phyloP scores from a whole-genome alignment of 176 grass and related monocot genomes.

The Musa troglodytarum region DNA sequence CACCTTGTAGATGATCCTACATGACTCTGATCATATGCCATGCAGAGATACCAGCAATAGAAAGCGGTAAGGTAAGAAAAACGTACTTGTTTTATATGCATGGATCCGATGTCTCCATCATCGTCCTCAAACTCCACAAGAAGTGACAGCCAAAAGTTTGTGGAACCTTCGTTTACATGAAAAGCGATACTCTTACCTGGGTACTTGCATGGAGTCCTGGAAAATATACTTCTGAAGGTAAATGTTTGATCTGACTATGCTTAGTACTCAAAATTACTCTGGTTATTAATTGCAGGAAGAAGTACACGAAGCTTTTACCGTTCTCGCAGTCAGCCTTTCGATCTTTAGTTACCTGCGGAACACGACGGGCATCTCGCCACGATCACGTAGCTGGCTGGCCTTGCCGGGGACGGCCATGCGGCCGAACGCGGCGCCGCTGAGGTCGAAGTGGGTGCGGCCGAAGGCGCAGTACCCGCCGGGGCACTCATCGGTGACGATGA shows the following conservation, averaged over 20 bases:
- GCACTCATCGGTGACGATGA: slow-evolving; percentile 95
- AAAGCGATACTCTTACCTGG: slow-evolving; percentile 77
- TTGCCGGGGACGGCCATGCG: slow-evolving; percentile 67
- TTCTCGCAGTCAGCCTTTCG: too few relatives aligned
- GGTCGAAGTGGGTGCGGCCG: slow-evolving; percentile 81
- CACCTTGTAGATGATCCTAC: too few relatives aligned
- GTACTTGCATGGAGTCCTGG: slow-evolving; percentile 87
- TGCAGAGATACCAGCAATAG: background rate
- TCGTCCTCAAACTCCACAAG: slow-evolving; percentile 91
- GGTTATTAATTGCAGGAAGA: too few relatives aligned
- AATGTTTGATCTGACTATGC: too few relatives aligned
- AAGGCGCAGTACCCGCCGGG: slow-evolving; percentile 64
- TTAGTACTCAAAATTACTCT: too few relatives aligned
- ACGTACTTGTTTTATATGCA: slow-evolving; percentile 86
- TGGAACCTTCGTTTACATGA: slow-evolving; percentile 89
- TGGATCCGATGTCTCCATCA: slow-evolving; percentile 90
- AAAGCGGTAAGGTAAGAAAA: slow-evolving; percentile 13
- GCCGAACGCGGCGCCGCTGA: slow-evolving; percentile 88
- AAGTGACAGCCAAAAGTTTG: slow-evolving; percentile 82
- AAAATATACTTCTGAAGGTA: too few relatives aligned
- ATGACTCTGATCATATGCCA: background rate
- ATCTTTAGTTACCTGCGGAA: slow-evolving; percentile 48
- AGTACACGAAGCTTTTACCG: too few relatives aligned
- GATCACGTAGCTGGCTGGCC: slow-evolving; percentile 58
- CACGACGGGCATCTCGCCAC: slow-evolving; percentile 47